Evolutionary conservation across 441 rosid genomes (phyloP).

Genomic region (Pelargonium australe): DNA sequence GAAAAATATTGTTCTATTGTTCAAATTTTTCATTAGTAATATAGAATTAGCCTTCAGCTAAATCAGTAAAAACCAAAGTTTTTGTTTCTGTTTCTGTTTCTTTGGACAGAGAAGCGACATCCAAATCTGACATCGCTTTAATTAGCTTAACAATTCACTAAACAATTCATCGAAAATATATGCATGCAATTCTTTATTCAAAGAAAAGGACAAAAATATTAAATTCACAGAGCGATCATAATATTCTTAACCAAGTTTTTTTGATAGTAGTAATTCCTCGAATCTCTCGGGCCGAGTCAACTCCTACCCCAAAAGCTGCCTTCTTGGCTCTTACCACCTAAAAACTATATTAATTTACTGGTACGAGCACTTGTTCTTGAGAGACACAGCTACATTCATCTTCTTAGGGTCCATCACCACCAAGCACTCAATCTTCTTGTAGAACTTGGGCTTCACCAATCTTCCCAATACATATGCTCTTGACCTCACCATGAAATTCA

Average conservation of each 20-base stretch:
- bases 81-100: too few species aligned
- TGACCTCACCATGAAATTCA: conserved; percentile 57
- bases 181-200: neutral
- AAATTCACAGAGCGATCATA: neutral
- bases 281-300: too few species aligned
- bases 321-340: too few species aligned
- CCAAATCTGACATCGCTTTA: neutral
- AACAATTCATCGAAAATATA: neutral
- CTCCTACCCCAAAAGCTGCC: too few species aligned
- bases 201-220: neutral
- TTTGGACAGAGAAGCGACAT: neutral
- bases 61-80: too few species aligned
- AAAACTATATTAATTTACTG: neutral
- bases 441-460: conserved; percentile 77
- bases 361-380: conserved; percentile 5
- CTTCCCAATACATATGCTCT: conserved; percentile 78
- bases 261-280: too few species aligned
- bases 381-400: conserved; percentile 44
- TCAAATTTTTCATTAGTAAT: too few species aligned
- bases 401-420: conserved; percentile 56
- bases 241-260: too few species aligned
- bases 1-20: too few species aligned
- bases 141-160: neutral
- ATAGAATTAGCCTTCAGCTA: too few species aligned
- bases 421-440: conserved; percentile 56